Evolutionary conservation across 2,329 filamentous ascomycete species (phyloP), one percentile per base, ranked within the genome.

Genomic region (Daldinia eschscholtzii): DNA sequence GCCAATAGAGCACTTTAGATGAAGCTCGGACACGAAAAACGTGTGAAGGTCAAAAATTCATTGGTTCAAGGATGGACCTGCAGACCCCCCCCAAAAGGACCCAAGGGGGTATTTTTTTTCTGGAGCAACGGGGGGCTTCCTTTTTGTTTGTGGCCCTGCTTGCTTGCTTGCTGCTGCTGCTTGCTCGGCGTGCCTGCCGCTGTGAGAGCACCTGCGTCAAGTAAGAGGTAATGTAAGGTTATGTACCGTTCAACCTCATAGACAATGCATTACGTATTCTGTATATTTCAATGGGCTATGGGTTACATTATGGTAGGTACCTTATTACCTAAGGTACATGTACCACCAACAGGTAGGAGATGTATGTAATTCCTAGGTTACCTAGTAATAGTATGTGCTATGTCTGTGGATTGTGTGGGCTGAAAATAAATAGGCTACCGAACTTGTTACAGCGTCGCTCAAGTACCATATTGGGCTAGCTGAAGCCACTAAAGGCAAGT

Each of bases 1-100:
- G 6, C 68, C 70, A 70, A 72, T 72, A 66, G 66, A 64, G 61
- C 64, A 64, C 23, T 26, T 61, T 33, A 41, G 52, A 35, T 30
- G 62, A 68, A 70, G 67, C 70, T 72, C 65, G 64, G 70, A 72
- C 70, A 60, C 53, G 50, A 72, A 61, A 57, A 53, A 33, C 50
- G 70, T 59, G 59, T 72, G 67, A 72, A 68, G 61, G 62, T 64
- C 42, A 46, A 70, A 64, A 63, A 61, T 12, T 62, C 57, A 70
- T 72, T 72, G 70, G 70, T 62, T 46, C 48, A 64, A 44, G 48
- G 39, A 46, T 35, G 67, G 64, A 70, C 67, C 67, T 72, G 70
- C 67, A 37, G 52, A 55, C 52, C 52, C 61, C 57, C 64, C 70
- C 33, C n/a, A n/a, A 23, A 23, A 23, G 20, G 20, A 23, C 10